Evolutionary conservation across 1,284 basidiomycete species (phyloP).

Genomic region (Ceratobasidium sp.): DNA sequence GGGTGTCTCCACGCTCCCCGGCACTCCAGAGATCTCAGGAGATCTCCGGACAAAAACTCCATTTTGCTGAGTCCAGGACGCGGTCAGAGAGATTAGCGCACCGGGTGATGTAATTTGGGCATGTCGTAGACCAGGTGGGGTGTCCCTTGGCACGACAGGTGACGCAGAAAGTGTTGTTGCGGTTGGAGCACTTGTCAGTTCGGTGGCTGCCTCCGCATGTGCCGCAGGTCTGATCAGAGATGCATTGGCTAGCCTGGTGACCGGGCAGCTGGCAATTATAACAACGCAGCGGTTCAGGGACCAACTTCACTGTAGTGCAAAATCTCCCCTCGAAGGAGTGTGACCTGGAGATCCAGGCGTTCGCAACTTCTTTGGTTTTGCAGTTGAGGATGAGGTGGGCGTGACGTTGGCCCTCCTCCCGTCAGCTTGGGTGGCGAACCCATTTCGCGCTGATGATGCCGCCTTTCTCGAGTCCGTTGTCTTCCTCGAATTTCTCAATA

Average conservation of each 20-base stretch:
- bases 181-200: background rate
- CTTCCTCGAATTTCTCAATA: background rate
- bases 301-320: background rate
- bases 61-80: background rate
- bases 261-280: constrained; percentile 17
- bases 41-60: no score
- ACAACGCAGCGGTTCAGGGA: background rate
- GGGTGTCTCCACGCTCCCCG: no score
- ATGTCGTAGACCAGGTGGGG: background rate
- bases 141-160: constrained; percentile 4
- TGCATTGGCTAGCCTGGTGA: background rate
- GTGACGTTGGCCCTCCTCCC: background rate
- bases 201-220: constrained; percentile 3
- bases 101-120: constrained; percentile 8
- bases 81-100: background rate
- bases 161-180: background rate
- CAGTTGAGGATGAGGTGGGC: constrained; percentile 16
- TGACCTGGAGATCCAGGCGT: background rate
- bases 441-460: background rate
- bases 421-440: background rate
- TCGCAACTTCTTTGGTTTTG: background rate
- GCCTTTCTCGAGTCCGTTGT: background rate
- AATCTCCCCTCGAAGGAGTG: background rate
- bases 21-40: no score
- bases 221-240: background rate